Evolutionary conservation across 805 yeast genomes (phyloP).

Genomic region (Candida broadrunensis): DNA sequence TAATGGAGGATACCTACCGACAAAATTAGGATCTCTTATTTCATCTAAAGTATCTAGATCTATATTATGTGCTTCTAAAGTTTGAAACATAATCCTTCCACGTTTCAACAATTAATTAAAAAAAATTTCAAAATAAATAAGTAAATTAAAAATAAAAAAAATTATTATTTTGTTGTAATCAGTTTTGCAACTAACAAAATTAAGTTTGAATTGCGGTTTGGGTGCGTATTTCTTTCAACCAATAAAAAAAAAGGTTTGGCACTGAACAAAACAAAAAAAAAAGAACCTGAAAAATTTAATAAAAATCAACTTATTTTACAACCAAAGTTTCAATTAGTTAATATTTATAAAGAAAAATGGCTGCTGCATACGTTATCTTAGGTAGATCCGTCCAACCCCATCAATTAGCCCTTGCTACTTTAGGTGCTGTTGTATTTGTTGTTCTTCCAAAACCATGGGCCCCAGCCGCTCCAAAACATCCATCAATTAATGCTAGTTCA

Average conservation of each 20-base stretch:
- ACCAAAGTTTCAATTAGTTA: too few relatives aligned
- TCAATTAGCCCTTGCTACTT: constrained; percentile 77
- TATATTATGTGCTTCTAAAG: constrained; percentile 2
- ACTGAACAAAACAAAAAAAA: too few relatives aligned
- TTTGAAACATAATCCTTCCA: neutral
- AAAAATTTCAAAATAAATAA: neutral
- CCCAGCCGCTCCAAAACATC: constrained; percentile 56
- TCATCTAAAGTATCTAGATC: constrained; percentile 10
- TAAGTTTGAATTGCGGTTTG: too few relatives aligned
- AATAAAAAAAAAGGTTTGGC: too few relatives aligned
- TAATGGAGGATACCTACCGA: constrained; percentile 9
- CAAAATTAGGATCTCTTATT: constrained; percentile 9
- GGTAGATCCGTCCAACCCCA: constrained; percentile 86
- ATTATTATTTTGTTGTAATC: too few relatives aligned
- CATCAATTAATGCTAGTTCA: constrained; percentile 70
- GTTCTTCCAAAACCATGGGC: constrained; percentile 76
- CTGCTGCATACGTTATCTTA: constrained; percentile 76
- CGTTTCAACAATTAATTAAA: neutral
- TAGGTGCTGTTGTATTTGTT: constrained; percentile 62
- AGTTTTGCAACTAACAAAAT: too few relatives aligned
- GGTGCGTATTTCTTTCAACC: too few relatives aligned
- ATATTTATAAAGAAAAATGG: too few relatives aligned
- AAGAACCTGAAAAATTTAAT: too few relatives aligned
- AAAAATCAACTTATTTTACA: too few relatives aligned
- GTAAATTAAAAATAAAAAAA: too few relatives aligned